Percentiles rank a stretch among this genome's conserved stretches.
Conservation (phyloP, 1,139 yeast genomes). For the Candida tropicalis region DNA sequence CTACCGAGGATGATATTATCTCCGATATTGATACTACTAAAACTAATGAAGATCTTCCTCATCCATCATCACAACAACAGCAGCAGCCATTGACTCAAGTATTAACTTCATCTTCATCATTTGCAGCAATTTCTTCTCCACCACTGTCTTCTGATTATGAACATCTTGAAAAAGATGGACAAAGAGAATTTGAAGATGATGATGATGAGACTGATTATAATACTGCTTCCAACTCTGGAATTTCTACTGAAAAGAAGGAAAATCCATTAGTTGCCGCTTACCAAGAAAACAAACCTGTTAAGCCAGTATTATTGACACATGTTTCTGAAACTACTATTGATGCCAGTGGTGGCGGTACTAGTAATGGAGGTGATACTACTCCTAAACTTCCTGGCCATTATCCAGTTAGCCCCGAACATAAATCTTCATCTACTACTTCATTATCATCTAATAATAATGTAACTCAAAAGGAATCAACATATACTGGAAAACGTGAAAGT, state of each 20-base stretch:
- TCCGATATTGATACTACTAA: constrained; percentile 13
- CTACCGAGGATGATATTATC: constrained; percentile 15
- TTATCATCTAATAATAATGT: constrained; percentile 5
- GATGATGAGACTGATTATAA: constrained; percentile 20
- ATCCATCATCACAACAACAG: constrained; percentile 3
- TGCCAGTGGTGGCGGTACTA: neutral
- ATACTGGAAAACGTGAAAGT: constrained; percentile 25
- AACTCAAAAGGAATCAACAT: constrained; percentile 4
- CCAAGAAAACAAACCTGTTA: constrained; percentile 10
- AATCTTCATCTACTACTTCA: constrained; percentile 10
- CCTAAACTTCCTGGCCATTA: constrained; percentile 27
- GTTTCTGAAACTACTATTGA: constrained; percentile 18
- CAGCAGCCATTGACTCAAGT: constrained; percentile 23
- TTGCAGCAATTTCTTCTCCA: constrained; percentile 43
- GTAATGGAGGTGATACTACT: neutral
- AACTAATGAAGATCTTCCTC: constrained; percentile 1
- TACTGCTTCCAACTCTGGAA: constrained; percentile 9
- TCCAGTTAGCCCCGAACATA: constrained; percentile 21
- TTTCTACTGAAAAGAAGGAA: constrained; percentile 11
- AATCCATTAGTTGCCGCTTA: constrained; percentile 5
- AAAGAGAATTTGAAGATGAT: constrained; percentile 15
- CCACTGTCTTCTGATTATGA: constrained; percentile 22
- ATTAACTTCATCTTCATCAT: constrained; percentile 40
- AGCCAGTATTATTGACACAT: constrained; percentile 16
- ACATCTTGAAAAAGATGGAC: constrained; percentile 17